Evolutionary conservation across 2,329 filamentous ascomycete genomes (phyloP).

Genomic region (Alternaria longipes): DNA sequence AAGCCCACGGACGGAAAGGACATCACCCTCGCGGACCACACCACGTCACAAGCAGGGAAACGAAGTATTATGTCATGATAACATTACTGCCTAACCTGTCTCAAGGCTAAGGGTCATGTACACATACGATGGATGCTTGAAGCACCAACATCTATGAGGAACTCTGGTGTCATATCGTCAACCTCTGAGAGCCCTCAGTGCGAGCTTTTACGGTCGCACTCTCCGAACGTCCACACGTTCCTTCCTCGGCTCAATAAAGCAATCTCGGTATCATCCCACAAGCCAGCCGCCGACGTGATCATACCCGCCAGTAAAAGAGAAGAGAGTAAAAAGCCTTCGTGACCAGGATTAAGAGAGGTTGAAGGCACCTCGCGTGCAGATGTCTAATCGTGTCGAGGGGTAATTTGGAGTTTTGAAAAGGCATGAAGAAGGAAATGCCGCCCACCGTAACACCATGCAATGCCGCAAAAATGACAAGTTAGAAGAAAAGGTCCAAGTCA

Average conservation of each 20-base stretch:
- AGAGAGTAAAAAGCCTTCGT: slow-evolving; percentile 32
- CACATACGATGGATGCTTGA: slow-evolving; percentile 32
- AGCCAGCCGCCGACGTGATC: slow-evolving; percentile 33
- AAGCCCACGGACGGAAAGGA: neutral
- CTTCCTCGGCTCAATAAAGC: slow-evolving; percentile 22
- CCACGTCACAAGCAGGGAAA: neutral
- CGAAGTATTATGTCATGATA: slow-evolving; percentile 33
- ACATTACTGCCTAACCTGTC: slow-evolving; percentile 42
- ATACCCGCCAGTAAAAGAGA: slow-evolving; percentile 36
- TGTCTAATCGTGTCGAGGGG: slow-evolving; percentile 43
- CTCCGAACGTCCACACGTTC: slow-evolving; percentile 20
- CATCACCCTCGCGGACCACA: neutral
- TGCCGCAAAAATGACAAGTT: slow-evolving; percentile 46
- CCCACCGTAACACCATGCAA: slow-evolving; percentile 51
- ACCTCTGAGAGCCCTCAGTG: slow-evolving; percentile 37
- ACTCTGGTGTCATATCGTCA: slow-evolving; percentile 45
- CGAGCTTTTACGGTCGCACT: slow-evolving; percentile 43
- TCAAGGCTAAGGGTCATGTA: slow-evolving; percentile 26
- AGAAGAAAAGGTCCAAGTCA: slow-evolving; percentile 25
- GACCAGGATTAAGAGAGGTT: slow-evolving; percentile 42
- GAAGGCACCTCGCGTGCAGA: slow-evolving; percentile 39
- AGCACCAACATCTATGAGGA: slow-evolving; percentile 33
- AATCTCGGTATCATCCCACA: slow-evolving; percentile 37
- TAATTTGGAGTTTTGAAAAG: slow-evolving; percentile 42
- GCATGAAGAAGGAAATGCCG: slow-evolving; percentile 28